Conservation (phyloP, 1,139 yeast genomes). For the Nakaseomyces kungkrabaensis region DNA sequence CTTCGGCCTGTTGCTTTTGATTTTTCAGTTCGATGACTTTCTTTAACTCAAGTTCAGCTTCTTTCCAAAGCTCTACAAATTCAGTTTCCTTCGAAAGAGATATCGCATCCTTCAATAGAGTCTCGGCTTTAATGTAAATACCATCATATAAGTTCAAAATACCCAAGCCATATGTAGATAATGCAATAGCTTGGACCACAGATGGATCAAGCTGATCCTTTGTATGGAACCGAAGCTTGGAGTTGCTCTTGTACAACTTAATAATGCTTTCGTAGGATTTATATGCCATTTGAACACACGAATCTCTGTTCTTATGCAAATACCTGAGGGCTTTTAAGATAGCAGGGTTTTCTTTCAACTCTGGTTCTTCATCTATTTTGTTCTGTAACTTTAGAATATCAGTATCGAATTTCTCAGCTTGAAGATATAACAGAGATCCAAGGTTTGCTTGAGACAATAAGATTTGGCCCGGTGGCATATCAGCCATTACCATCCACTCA, state of each 20-base stretch:
- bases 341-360: slow-evolving; percentile 19
- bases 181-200: slow-evolving; percentile 58
- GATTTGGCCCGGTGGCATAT: slow-evolving; percentile 55
- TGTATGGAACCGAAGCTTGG: slow-evolving; percentile 29
- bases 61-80: slow-evolving; percentile 50
- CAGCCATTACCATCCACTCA: slow-evolving; percentile 65
- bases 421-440: slow-evolving; percentile 62
- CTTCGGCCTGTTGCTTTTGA: slow-evolving; percentile 6
- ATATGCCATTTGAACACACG: slow-evolving; percentile 37
- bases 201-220: slow-evolving; percentile 35
- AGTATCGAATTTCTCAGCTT: slow-evolving; percentile 57
- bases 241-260: slow-evolving; percentile 44
- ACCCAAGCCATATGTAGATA: slow-evolving; percentile 79
- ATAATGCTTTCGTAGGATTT: slow-evolving; percentile 47
- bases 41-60: slow-evolving; percentile 56
- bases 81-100: slow-evolving; percentile 62
- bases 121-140: slow-evolving; percentile 39
- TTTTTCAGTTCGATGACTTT: slow-evolving; percentile 27
- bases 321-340: slow-evolving; percentile 19
- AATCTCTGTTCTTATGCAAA: slow-evolving; percentile 29
- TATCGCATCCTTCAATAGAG: slow-evolving; percentile 58
- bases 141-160: slow-evolving; percentile 55
- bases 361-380: slow-evolving; percentile 22
- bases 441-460: slow-evolving; percentile 60
- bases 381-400: slow-evolving; percentile 30